Percentiles rank a stretch among this genome's conserved stretches.
phyloP scores from a whole-genome alignment of 2,329 filamentous ascomycete genomes.

The Ophiostoma piceae region DNA sequence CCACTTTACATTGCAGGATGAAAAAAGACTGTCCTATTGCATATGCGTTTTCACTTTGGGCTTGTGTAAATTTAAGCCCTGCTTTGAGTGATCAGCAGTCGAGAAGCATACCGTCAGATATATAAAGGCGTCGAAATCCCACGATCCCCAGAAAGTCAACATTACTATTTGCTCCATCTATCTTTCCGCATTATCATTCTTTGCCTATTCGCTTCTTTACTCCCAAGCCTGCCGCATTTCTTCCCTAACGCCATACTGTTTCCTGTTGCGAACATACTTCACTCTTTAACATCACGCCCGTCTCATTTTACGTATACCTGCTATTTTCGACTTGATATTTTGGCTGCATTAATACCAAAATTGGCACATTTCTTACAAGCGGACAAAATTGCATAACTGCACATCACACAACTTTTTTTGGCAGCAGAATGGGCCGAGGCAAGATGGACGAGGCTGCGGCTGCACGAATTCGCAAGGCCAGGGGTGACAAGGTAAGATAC shows the following conservation, averaged over 20 bases:
- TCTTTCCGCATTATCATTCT: background rate
- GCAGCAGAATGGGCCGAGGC: constrained; percentile 32
- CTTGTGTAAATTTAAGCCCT: constrained; percentile 2
- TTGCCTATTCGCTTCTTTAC: background rate
- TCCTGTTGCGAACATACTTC: background rate
- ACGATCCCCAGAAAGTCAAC: background rate
- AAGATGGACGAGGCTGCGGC: constrained; percentile 43
- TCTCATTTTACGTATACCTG: background rate
- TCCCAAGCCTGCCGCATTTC: background rate
- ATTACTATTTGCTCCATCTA: background rate
- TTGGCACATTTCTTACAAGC: background rate
- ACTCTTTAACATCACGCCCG: background rate
- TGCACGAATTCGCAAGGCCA: constrained; percentile 40
- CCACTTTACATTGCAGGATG: constrained; percentile 7
- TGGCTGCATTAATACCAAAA: background rate
- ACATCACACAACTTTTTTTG: background rate
- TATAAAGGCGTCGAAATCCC: constrained; percentile 10
- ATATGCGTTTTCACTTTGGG: background rate
- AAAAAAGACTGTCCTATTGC: background rate
- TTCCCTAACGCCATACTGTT: background rate
- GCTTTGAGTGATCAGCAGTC: background rate
- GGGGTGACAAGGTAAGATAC: constrained; percentile 37
- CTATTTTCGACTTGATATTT: background rate
- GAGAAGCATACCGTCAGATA: background rate
- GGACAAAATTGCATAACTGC: background rate